phyloP scores from a whole-genome alignment of 176 grass and related monocot genomes.

The Pharus latifolius region DNA sequence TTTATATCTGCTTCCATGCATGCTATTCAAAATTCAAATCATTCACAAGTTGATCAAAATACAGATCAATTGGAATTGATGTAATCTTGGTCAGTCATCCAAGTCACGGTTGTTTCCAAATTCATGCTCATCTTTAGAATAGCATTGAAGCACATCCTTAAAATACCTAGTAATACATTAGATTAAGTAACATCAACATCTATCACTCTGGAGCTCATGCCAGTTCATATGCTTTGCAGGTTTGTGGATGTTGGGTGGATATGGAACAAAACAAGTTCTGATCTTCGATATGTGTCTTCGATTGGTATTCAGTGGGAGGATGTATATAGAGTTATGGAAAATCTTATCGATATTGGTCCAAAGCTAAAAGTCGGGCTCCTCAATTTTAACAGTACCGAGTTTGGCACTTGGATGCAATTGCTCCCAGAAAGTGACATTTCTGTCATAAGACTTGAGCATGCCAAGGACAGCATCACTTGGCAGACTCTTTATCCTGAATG shows the following conservation, averaged over 20 bases:
- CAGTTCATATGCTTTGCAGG: conserved; percentile 30
- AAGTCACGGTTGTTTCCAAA: no score
- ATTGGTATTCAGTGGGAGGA: conserved; percentile 45
- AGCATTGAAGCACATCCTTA: no score
- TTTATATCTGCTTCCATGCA: no score
- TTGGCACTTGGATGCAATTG: conserved; percentile 42
- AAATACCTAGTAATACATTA: no score
- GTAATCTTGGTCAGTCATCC: no score
- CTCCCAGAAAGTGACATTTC: conserved; percentile 44
- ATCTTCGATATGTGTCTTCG: conserved; percentile 59
- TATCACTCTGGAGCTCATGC: neutral
- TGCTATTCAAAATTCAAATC: no score
- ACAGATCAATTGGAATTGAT: no score
- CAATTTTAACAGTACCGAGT: conserved; percentile 80
- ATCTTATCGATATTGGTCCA: neutral
- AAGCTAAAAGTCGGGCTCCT: conserved; percentile 59
- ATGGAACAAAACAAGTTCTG: conserved; percentile 52
- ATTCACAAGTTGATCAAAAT: no score
- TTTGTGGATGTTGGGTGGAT: conserved; percentile 79
- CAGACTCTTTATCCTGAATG: conserved; percentile 75
- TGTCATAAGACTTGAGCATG: conserved; percentile 51
- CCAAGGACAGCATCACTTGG: conserved; percentile 59
- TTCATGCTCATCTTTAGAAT: no score
- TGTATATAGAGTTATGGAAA: conserved; percentile 34
- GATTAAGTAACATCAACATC: neutral